These are phyloP conservation scores for Polygonum maritimum DNA, from an alignment of 148 eudicot genomes.

Conservation along the genomic window DNA sequence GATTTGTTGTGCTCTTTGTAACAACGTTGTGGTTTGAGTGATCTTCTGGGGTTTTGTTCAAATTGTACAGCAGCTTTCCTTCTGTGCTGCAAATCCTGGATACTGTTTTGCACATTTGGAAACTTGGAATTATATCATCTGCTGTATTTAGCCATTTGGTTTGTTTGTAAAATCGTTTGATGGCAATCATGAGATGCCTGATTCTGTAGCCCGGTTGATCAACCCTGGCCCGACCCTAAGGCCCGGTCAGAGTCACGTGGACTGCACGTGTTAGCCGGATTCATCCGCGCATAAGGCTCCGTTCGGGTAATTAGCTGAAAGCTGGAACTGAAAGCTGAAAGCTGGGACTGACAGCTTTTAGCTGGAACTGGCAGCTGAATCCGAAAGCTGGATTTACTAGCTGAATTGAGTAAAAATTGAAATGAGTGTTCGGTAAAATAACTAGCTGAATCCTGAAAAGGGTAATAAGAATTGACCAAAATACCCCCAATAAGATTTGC, in stretches of 20 bases:
- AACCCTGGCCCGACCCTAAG: background rate
- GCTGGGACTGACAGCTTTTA: too few species aligned
- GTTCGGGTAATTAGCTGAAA: too few species aligned
- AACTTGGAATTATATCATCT: background rate
- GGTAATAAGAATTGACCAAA: too few species aligned
- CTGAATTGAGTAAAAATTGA: too few species aligned
- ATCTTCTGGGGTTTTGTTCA: background rate
- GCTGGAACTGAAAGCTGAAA: too few species aligned
- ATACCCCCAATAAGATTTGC: too few species aligned
- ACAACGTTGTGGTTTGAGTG: background rate
- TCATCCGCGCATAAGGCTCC: too few species aligned
- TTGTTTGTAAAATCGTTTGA: background rate
- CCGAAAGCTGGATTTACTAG: too few species aligned
- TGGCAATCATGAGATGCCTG: background rate
- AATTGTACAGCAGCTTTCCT: slow-evolving; percentile 2
- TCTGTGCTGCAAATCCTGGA: background rate
- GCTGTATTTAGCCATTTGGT: background rate
- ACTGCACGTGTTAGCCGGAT: background rate
- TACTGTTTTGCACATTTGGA: background rate
- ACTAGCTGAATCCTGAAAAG: too few species aligned
- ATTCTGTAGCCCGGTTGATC: background rate
- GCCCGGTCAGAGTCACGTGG: background rate
- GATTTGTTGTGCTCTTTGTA: background rate
- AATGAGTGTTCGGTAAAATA: too few species aligned
- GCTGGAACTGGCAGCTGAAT: too few species aligned